Conservation (phyloP, 371 early-diverging fungal genomes). For the Gilbertella persicaria region DNA sequence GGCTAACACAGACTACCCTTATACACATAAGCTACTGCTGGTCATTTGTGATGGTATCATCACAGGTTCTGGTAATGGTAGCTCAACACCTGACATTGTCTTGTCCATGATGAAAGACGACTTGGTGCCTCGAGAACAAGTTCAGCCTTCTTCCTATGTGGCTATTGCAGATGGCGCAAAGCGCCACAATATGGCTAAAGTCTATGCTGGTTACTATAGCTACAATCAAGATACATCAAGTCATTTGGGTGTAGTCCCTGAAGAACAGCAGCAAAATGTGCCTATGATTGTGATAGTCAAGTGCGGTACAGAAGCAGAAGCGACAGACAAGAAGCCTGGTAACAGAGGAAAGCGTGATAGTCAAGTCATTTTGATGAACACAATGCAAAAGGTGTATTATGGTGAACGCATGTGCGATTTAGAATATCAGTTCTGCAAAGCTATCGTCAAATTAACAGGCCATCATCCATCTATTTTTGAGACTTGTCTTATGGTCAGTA, state of each 20-base stretch:
- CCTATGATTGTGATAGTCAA: constrained; percentile 81
- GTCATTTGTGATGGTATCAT: constrained; percentile 84
- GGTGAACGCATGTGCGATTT: constrained; percentile 94
- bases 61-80: constrained; percentile 69
- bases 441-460: constrained; percentile 82
- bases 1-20: constrained; percentile 79
- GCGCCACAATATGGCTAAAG: constrained; percentile 89
- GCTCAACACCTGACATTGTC: constrained; percentile 72
- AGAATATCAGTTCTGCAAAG: constrained; percentile 94
- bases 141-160: constrained; percentile 73
- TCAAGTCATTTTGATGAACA: constrained; percentile 86
- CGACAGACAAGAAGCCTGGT: constrained; percentile 50
- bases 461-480: constrained; percentile 87
- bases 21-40: constrained; percentile 80
- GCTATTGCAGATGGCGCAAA: constrained; percentile 86
- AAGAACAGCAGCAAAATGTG: constrained; percentile 45
- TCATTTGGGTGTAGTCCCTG: constrained; percentile 38
- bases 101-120: constrained; percentile 77
- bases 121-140: constrained; percentile 55
- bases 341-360: constrained; percentile 63
- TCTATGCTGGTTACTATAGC: constrained; percentile 80
- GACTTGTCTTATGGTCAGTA: constrained; percentile 85
- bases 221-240: constrained; percentile 47
- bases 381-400: constrained; percentile 88
- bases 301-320: constrained; percentile 77